phyloP scores from a whole-genome alignment of 441 rosid species.

The Erodium moschatum region DNA sequence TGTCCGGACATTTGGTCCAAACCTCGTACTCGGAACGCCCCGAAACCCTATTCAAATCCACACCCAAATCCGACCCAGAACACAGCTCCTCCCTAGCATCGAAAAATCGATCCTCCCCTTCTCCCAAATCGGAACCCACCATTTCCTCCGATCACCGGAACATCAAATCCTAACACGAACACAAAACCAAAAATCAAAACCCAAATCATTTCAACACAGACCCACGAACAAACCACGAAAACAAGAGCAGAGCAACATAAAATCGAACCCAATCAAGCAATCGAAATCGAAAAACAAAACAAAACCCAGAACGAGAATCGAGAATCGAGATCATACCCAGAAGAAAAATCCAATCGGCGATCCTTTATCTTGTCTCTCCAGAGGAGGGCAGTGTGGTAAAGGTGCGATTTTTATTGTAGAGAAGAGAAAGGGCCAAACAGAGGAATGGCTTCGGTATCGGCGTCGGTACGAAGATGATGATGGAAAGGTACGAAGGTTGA shows the following conservation, averaged over 20 bases:
- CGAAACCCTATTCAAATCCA: not conserved
- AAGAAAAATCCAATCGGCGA: no score
- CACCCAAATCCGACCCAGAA: constrained; percentile 23
- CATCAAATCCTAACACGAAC: constrained; percentile 32
- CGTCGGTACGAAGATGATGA: constrained; percentile 6
- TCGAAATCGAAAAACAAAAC: no score
- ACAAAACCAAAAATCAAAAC: no score
- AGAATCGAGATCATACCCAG: not conserved
- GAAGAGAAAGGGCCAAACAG: not conserved
- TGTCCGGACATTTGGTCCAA: constrained; percentile 16
- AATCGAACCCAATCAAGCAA: no score
- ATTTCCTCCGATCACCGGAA: constrained; percentile 33
- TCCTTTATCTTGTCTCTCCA: not conserved
- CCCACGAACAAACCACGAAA: no score
- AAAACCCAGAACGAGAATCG: no score
- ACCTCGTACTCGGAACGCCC: constrained; percentile 33
- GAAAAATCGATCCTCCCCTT: constrained; percentile 50
- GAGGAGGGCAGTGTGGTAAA: not conserved
- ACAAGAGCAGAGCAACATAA: no score
- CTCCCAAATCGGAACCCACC: constrained; percentile 48
- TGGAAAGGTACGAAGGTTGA: constrained; percentile 7
- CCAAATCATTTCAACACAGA: no score
- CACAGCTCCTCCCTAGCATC: constrained; percentile 53
- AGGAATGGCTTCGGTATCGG: not conserved
- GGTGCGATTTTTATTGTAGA: not conserved